Conservation (phyloP, 2,329 filamentous ascomycete genomes). For the Mycocentrospora acerina region DNA sequence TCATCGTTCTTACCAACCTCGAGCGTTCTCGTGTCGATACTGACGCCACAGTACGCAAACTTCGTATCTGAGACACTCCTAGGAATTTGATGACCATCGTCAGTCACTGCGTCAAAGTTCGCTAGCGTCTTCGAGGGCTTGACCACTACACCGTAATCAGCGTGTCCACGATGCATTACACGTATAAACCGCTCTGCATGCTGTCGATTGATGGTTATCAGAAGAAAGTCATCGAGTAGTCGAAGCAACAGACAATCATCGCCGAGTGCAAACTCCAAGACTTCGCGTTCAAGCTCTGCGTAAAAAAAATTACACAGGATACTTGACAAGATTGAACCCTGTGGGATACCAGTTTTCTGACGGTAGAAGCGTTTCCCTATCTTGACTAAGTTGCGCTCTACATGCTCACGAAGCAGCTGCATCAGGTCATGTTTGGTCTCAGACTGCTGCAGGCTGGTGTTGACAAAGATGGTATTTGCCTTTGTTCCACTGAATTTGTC, state of each 20-base stretch:
- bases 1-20: constrained; percentile 71
- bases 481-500: constrained; percentile 37
- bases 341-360: constrained; percentile 86
- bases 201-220: constrained; percentile 70
- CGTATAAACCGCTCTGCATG: constrained; percentile 74
- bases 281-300: constrained; percentile 73
- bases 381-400: constrained; percentile 82
- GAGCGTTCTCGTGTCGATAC: constrained; percentile 73
- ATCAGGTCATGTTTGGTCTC: constrained; percentile 64
- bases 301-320: constrained; percentile 96
- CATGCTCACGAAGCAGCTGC: constrained; percentile 72
- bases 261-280: constrained; percentile 66
- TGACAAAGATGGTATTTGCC: constrained; percentile 73
- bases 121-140: constrained; percentile 77
- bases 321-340: constrained; percentile 86
- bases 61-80: constrained; percentile 43
- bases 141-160: constrained; percentile 77
- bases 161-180: constrained; percentile 76
- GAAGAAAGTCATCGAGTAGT: constrained; percentile 88
- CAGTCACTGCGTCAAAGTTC: constrained; percentile 72
- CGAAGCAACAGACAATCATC: constrained; percentile 69
- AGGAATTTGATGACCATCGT: constrained; percentile 47
- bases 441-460: constrained; percentile 61
- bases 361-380: constrained; percentile 87
- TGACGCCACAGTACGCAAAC: constrained; percentile 90